A percentile compares a stretch with the other conserved stretches of the same genome.
Conservation (phyloP, 768 basidiomycete genomes). For the Pluteus cervinus region DNA sequence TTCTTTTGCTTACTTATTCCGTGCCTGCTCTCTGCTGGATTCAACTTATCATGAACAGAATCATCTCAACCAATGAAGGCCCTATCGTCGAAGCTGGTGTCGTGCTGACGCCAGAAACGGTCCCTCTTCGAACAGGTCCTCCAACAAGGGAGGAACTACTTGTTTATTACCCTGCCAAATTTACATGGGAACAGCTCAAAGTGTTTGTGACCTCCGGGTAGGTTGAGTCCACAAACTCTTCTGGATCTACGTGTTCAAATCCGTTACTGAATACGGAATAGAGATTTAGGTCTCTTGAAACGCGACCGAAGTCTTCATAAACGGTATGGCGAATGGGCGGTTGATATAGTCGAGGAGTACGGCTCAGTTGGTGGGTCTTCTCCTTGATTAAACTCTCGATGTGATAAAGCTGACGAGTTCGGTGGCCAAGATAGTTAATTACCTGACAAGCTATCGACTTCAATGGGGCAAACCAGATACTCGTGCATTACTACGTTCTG, state of each 20-base stretch:
- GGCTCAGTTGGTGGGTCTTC: constrained; percentile 56
- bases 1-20: too few relatives aligned
- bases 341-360: constrained; percentile 47
- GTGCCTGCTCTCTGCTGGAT: too few relatives aligned
- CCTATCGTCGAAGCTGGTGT: too few relatives aligned
- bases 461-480: constrained; percentile 73
- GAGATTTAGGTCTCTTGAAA: constrained; percentile 77
- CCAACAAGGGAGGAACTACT: constrained; percentile 66
- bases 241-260: constrained; percentile 1
- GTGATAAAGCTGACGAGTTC: too few relatives aligned
- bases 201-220: constrained; percentile 78
- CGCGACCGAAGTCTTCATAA: constrained; percentile 64
- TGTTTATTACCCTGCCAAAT: constrained; percentile 64
- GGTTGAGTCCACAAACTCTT: constrained; percentile 11
- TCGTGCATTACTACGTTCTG: constrained; percentile 52
- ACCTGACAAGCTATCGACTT: constrained; percentile 60
- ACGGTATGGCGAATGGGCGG: constrained; percentile 57
- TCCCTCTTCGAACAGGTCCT: constrained; percentile 48
- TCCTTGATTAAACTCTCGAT: neutral
- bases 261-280: too few relatives aligned
- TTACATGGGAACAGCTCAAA: constrained; percentile 73
- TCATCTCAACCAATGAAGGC: too few relatives aligned
- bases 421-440: too few relatives aligned
- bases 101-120: constrained; percentile 16
- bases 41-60: too few relatives aligned